phyloP scores from a whole-genome alignment of 371 early-diverging fungal genomes.

The Mucor sp. region DNA sequence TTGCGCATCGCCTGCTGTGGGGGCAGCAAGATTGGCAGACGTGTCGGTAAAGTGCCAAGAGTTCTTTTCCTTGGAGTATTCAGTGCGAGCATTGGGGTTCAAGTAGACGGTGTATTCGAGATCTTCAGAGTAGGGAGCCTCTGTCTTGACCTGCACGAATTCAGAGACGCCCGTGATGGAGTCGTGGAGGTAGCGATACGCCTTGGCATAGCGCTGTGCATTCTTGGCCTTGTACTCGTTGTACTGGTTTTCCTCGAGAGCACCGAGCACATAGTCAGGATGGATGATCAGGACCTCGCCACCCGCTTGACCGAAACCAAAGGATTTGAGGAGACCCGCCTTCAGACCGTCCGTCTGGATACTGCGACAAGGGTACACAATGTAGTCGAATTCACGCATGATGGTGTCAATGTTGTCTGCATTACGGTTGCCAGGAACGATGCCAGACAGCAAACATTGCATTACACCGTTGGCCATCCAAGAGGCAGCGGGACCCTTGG shows the following conservation, averaged over 20 bases:
- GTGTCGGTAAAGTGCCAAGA: constrained; percentile 74
- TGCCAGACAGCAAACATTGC: constrained; percentile 86
- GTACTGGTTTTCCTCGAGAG: constrained; percentile 76
- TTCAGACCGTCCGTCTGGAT: constrained; percentile 93
- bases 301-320: constrained; percentile 98
- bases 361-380: constrained; percentile 86
- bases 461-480: constrained; percentile 97
- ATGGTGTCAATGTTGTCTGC: constrained; percentile 90
- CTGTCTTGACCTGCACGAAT: constrained; percentile 89
- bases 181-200: constrained; percentile 95
- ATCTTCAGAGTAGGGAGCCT: constrained; percentile 86
- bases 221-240: constrained; percentile 73
- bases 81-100: constrained; percentile 89
- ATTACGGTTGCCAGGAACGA: constrained; percentile 96
- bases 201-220: constrained; percentile 73
- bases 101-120: constrained; percentile 88
- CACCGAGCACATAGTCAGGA: constrained; percentile 88
- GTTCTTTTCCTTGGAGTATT: constrained; percentile 72
- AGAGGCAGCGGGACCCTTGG: constrained; percentile 96
- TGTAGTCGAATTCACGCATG: constrained; percentile 79
- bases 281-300: constrained; percentile 91
- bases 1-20: constrained; percentile 50
- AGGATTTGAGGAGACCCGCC: constrained; percentile 93
- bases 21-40: constrained; percentile 36
- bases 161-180: constrained; percentile 81